These are phyloP conservation scores for Umbelopsis isabellina DNA, from an alignment of 192 early-diverging fungal species.

Conservation along the genomic window DNA sequence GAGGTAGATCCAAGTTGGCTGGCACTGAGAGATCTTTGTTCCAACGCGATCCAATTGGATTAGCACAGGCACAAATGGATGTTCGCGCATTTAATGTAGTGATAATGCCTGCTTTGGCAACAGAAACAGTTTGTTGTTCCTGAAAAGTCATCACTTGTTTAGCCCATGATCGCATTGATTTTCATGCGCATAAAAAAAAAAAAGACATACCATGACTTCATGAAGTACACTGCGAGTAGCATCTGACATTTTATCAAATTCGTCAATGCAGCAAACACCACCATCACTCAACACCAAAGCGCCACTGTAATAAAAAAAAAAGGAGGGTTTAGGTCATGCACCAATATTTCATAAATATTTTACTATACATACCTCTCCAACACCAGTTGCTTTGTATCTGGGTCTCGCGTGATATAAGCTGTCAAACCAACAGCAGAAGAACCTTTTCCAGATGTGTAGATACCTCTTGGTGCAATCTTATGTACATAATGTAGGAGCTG, in stretches of 20 bases:
- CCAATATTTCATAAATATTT: not conserved
- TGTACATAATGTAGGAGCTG: slow-evolving; percentile 93
- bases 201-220: slow-evolving; percentile 86
- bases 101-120: slow-evolving; percentile 99
- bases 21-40: slow-evolving; percentile 84
- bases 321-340: not conserved
- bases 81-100: slow-evolving; percentile 97
- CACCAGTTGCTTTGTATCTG: slow-evolving; percentile 93
- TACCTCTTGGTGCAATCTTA: slow-evolving; percentile 90
- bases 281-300: slow-evolving; percentile 95
- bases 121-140: slow-evolving; percentile 98
- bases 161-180: not conserved
- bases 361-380: slow-evolving; percentile 72
- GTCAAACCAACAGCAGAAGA: slow-evolving; percentile 95
- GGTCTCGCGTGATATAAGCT: slow-evolving; percentile 92
- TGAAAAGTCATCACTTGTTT: slow-evolving; percentile 24
- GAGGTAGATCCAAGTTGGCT: slow-evolving; percentile 93
- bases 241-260: slow-evolving; percentile 99
- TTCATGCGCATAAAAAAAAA: slow-evolving; percentile 1
- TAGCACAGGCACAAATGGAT: slow-evolving; percentile 92
- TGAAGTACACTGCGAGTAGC: slow-evolving; percentile 91
- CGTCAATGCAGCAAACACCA: slow-evolving; percentile 97
- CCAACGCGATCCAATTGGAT: slow-evolving; percentile 94
- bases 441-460: slow-evolving; percentile 98
- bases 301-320: slow-evolving; percentile 58